Evolutionary conservation across 139 green algal genomes (phyloP), one percentile per base, ranked within the genome.

Genomic region (Chlorella sp.): DNA sequence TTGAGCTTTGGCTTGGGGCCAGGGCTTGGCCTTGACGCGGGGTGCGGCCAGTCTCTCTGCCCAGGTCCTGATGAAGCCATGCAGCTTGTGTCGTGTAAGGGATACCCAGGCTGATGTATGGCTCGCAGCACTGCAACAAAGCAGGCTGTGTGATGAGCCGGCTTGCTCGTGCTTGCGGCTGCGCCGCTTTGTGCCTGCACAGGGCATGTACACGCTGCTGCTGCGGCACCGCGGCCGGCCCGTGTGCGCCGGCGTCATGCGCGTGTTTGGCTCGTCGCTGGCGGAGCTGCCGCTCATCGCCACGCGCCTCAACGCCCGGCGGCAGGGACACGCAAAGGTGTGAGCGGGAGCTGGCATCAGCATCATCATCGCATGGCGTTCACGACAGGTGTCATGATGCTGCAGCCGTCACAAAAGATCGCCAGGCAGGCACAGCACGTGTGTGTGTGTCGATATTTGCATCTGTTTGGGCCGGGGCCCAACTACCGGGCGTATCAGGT

Each of bases 211-310:
- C 77, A 88, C 88, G 31, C 55, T 91, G n/a, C 73, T 96, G 55
- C 81, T 98, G 64, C 80, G 84, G 20, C 80, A 92, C 83, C 85
- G 79, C 62, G 85, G 82, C 35, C 81, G 83, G 63, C 75, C 90
- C 0, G 92, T 97, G 60, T 85, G 85, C 3, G 88, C 89, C 0
- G 91, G 84, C 5, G 76, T 92, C 33, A 59, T 91, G 4, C 90
- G 92, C 4, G 84, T 97, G 51, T 94, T 97, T 79, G 92, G 93
- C 2, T 35, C 67, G 0, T 75, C 86, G 66, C 69, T 95, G 64
- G 93, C 92, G 3, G 92, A 98, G 87, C 77, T 97, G 77, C 92
- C 93, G 22, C 86, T 98, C 17, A 86, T 98, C 1, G 93, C 93
- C 24, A 98, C 93, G 0, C 77, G 79, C 30, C 64, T 66, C n/a